Evolutionary conservation across 148 eudicot species (phyloP).

Genomic region (Rhododendron ovatum): DNA sequence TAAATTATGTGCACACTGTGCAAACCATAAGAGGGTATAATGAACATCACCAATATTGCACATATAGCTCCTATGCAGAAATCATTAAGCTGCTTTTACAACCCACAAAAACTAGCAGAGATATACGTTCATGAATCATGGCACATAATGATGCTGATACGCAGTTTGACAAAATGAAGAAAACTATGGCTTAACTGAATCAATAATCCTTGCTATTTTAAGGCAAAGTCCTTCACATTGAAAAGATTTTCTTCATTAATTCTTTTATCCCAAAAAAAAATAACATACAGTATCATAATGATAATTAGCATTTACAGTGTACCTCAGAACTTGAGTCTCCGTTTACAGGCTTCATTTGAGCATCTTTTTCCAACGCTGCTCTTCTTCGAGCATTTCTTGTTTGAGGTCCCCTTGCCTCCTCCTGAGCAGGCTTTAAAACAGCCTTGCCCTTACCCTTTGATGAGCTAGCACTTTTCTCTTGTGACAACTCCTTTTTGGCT

Average conservation of each 20-base stretch:
- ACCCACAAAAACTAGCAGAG: neutral
- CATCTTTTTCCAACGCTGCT: constrained; percentile 78
- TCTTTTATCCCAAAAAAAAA: neutral
- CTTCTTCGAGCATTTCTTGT: constrained; percentile 85
- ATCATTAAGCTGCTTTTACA: neutral
- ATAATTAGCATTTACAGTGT: constrained; percentile 11
- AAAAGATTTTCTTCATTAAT: neutral
- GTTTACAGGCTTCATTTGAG: constrained; percentile 56
- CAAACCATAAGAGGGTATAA: neutral
- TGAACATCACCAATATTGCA: neutral
- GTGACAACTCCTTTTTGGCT: constrained; percentile 44
- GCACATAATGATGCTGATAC: neutral
- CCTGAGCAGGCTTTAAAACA: constrained; percentile 60
- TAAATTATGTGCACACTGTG: neutral
- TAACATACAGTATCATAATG: no score
- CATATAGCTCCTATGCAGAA: neutral
- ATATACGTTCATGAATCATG: neutral
- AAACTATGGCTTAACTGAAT: neutral
- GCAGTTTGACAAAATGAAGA: neutral
- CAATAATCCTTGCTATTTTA: neutral
- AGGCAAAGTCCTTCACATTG: neutral
- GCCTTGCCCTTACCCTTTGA: constrained; percentile 93
- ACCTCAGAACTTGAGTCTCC: constrained; percentile 92
- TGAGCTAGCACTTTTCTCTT: constrained; percentile 57
- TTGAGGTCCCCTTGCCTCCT: constrained; percentile 74